These are phyloP conservation scores for Neonothopanus nambi DNA, from an alignment of 1,284 basidiomycete genomes.

Conservation along the genomic window DNA sequence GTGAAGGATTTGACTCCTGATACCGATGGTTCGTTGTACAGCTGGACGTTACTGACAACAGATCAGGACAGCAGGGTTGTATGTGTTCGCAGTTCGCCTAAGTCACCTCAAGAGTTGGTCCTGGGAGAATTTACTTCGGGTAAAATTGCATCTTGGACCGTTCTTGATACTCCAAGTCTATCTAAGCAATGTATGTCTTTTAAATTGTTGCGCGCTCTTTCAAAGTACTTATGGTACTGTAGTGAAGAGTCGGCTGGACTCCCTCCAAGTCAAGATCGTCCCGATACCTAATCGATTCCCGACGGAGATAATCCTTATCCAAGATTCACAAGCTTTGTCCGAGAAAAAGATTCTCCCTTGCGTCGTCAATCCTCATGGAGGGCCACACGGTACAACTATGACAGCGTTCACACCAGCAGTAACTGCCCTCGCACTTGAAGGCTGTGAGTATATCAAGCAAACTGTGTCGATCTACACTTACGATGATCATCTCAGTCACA, in stretches of 20 bases:
- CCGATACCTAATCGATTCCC: slow-evolving; percentile 48
- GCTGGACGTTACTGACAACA: slow-evolving; percentile 55
- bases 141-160: slow-evolving; percentile 38
- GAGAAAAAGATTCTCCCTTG: slow-evolving; percentile 36
- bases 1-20: slow-evolving; percentile 45
- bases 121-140: slow-evolving; percentile 39
- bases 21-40: slow-evolving; percentile 38
- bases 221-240: neutral
- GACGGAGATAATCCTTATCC: slow-evolving; percentile 55
- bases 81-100: slow-evolving; percentile 51
- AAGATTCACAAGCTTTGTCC: slow-evolving; percentile 21
- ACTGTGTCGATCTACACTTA: neutral
- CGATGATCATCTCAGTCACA: slow-evolving; percentile 41
- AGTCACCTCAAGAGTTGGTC: slow-evolving; percentile 50
- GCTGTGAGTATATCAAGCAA: slow-evolving; percentile 49
- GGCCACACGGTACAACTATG: slow-evolving; percentile 56
- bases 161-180: slow-evolving; percentile 33
- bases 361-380: slow-evolving; percentile 65
- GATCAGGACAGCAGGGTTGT: slow-evolving; percentile 47
- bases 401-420: slow-evolving; percentile 48
- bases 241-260: slow-evolving; percentile 45
- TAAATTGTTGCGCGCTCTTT: neutral
- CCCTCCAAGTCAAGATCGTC: slow-evolving; percentile 42
- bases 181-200: neutral
- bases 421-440: slow-evolving; percentile 54